phyloP scores from a whole-genome alignment of 495 filamentous ascomycete species.

The Trichoderma reesei region DNA sequence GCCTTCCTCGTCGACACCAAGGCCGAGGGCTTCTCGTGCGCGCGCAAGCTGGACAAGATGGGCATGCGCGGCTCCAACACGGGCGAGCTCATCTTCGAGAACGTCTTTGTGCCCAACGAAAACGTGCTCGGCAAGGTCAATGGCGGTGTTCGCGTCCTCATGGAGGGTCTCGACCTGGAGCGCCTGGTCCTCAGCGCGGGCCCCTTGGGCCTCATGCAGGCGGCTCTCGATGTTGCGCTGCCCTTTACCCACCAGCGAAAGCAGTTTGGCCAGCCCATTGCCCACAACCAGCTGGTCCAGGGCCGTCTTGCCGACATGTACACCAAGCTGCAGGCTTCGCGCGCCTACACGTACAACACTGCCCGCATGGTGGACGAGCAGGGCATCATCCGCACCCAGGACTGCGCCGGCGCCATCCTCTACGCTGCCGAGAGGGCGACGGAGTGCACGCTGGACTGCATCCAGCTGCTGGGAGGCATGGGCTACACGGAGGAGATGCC shows the following conservation, averaged over 20 bases:
- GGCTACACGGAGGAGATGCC: constrained; percentile 95
- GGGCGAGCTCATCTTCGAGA: constrained; percentile 85
- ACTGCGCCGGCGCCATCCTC: constrained; percentile 89
- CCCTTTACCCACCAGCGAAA: constrained; percentile 84
- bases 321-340: constrained; percentile 74
- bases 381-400: constrained; percentile 66
- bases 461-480: constrained; percentile 91
- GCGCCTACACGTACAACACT: constrained; percentile 69
- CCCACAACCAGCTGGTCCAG: constrained; percentile 88
- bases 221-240: constrained; percentile 73
- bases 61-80: constrained; percentile 97
- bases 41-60: constrained; percentile 92
- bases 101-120: constrained; percentile 78
- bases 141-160: constrained; percentile 78
- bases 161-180: constrained; percentile 94
- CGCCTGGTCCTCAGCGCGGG: constrained; percentile 86
- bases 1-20: constrained; percentile 79
- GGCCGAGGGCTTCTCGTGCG: constrained; percentile 69
- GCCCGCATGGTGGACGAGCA: constrained; percentile 66
- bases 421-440: constrained; percentile 93
- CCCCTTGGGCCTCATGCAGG: constrained; percentile 91
- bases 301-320: constrained; percentile 96
- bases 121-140: constrained; percentile 75
- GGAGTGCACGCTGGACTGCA: constrained; percentile 78
- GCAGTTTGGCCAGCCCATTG: constrained; percentile 83